phyloP scores from a whole-genome alignment of 2,329 filamentous ascomycete species.

The Claviceps paspali region DNA sequence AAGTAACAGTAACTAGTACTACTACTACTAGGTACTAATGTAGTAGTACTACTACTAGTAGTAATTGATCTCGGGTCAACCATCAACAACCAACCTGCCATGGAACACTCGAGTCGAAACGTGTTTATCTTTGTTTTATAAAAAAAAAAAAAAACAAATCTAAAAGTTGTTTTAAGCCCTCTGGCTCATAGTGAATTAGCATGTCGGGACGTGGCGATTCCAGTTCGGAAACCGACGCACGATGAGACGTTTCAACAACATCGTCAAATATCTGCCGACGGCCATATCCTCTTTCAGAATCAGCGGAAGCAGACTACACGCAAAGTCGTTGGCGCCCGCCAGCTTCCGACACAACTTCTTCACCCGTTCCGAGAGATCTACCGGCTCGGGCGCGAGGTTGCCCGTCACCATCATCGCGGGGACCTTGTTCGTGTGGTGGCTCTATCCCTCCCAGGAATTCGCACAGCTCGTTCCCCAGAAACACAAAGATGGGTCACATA shows the following conservation, averaged over 20 bases:
- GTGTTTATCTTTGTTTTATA: too few relatives aligned
- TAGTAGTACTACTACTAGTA: too few relatives aligned
- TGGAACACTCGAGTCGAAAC: too few relatives aligned
- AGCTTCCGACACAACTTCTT: constrained; percentile 2
- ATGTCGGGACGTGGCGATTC: too few relatives aligned
- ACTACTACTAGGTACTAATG: too few relatives aligned
- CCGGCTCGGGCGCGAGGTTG: constrained; percentile 8
- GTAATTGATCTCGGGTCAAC: too few relatives aligned
- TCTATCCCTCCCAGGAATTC: constrained; percentile 29
- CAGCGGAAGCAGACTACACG: not conserved
- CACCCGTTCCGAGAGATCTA: constrained; percentile 1
- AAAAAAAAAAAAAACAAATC: too few relatives aligned
- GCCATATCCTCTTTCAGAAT: constrained; percentile 1
- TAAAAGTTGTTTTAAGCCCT: too few relatives aligned
- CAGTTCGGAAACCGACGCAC: too few relatives aligned
- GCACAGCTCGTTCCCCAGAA: constrained; percentile 17
- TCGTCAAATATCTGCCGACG: constrained; percentile 6
- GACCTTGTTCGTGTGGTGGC: constrained; percentile 26
- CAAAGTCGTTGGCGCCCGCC: not conserved
- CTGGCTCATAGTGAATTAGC: too few relatives aligned
- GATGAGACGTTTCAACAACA: constrained; percentile 7
- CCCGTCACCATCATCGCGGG: constrained; percentile 19
- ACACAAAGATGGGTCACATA: not conserved
- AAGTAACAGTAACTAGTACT: too few relatives aligned
- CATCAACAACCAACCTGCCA: too few relatives aligned